Evolutionary conservation across 306 rosid species (phyloP).

Genomic region (Rosa multiflora): DNA sequence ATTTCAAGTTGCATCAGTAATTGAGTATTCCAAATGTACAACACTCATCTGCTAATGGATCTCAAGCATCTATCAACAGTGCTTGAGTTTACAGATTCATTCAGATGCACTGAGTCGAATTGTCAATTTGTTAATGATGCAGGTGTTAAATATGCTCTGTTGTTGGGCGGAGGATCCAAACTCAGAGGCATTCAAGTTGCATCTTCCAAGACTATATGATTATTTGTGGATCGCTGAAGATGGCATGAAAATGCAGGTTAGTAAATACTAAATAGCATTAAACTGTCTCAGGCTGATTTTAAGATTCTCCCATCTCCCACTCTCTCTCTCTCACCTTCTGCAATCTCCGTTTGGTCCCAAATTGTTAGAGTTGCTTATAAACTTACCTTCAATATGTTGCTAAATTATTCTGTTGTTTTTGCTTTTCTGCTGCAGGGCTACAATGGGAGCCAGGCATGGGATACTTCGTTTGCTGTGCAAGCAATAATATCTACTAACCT

Average conservation of each 20-base stretch:
- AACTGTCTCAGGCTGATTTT: conserved; percentile 1
- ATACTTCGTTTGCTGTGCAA: conserved; percentile 70
- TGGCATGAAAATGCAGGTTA: conserved; percentile 96
- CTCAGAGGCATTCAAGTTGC: conserved; percentile 81
- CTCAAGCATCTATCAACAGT: not conserved
- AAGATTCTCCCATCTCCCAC: not conserved
- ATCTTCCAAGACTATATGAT: conserved; percentile 74
- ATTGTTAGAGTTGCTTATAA: not conserved
- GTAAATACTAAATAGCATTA: not conserved
- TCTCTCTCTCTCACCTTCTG: not conserved
- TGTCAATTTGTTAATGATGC: conserved; percentile 33
- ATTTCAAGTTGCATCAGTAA: not conserved
- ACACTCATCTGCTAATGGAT: not conserved
- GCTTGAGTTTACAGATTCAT: not conserved
- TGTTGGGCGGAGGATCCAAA: conserved; percentile 91
- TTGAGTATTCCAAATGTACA: not conserved
- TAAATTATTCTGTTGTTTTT: not conserved
- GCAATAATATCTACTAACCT: conserved; percentile 69
- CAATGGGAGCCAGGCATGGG: conserved; percentile 89
- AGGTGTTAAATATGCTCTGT: conserved; percentile 91
- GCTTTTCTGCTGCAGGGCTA: conserved; percentile 58
- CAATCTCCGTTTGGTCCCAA: not conserved
- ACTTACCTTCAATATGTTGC: not conserved
- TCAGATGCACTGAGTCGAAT: conserved; percentile 4
- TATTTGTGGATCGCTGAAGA: conserved; percentile 92